These are phyloP conservation scores for Karstenula rhodostoma DNA, from an alignment of 2,329 filamentous ascomycete genomes.

Conservation along the genomic window DNA sequence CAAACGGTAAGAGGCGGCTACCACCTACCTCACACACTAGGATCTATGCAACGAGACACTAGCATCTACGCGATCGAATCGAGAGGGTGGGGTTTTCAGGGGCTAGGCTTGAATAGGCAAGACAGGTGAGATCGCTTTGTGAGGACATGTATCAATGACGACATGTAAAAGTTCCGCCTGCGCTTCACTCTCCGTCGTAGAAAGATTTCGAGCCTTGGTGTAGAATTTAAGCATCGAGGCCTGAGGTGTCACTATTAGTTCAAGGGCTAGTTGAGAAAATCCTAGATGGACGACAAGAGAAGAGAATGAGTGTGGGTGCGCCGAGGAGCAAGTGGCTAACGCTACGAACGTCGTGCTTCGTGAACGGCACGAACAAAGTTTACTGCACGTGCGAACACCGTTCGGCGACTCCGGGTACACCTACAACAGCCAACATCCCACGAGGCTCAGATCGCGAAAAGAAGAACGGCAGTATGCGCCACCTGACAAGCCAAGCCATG, in stretches of 20 bases:
- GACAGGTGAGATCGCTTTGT: slow-evolving; percentile 11
- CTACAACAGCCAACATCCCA: not conserved
- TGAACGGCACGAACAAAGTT: not conserved
- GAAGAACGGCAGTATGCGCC: not conserved
- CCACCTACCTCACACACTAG: slow-evolving; percentile 16
- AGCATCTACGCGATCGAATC: slow-evolving; percentile 18
- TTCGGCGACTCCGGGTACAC: not conserved
- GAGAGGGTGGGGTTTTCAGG: slow-evolving; percentile 10
- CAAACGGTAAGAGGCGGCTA: slow-evolving; percentile 8
- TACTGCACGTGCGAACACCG: not conserved
- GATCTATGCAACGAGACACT: slow-evolving; percentile 28
- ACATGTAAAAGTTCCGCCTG: slow-evolving; percentile 12
- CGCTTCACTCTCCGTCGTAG: not conserved
- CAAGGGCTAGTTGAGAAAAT: not conserved
- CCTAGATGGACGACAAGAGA: not conserved
- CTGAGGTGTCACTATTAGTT: not conserved
- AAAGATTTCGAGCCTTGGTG: not conserved
- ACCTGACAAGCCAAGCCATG: slow-evolving; percentile 5
- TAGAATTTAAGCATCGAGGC: not conserved
- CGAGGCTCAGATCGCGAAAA: not conserved
- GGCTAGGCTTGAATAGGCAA: slow-evolving; percentile 22
- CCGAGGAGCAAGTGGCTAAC: slow-evolving; percentile 2
- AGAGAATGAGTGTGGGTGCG: not conserved
- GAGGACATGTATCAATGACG: slow-evolving; percentile 16
- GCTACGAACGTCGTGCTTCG: not conserved